Conservation (phyloP, 2,329 filamentous ascomycete genomes). For the Curvularia lunata region DNA sequence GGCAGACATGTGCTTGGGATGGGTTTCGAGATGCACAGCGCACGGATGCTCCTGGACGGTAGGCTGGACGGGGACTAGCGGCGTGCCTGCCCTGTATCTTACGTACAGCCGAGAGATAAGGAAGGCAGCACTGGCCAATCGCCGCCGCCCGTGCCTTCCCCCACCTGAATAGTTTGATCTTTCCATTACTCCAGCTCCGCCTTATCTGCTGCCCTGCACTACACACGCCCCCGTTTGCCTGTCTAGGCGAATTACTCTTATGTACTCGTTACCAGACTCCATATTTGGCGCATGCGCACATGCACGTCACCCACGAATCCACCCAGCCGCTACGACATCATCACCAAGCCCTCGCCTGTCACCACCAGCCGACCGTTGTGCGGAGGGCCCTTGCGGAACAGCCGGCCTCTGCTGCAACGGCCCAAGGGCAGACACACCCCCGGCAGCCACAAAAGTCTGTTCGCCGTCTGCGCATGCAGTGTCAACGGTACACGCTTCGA, state of each 20-base stretch:
- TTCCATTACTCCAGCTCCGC: constrained; percentile 21
- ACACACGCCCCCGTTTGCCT: constrained; percentile 10
- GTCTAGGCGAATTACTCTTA: constrained; percentile 43
- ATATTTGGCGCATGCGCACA: constrained; percentile 27
- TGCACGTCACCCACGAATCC: constrained; percentile 35
- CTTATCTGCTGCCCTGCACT: constrained; percentile 25
- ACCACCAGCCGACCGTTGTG: constrained; percentile 13
- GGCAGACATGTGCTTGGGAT: constrained; percentile 42
- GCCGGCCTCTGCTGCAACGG: not conserved
- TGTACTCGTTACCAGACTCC: constrained; percentile 39
- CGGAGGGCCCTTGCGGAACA: constrained; percentile 3
- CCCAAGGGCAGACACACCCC: not conserved
- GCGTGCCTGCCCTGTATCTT: constrained; percentile 15
- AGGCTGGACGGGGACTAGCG: constrained; percentile 20
- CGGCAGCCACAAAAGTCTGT: not conserved
- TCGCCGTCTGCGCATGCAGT: too few relatives aligned
- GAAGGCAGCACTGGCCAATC: constrained; percentile 30
- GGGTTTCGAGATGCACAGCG: constrained; percentile 17
- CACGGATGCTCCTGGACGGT: constrained; percentile 13
- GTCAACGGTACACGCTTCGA: too few relatives aligned
- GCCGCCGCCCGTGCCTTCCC: constrained; percentile 15
- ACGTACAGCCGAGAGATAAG: constrained; percentile 41
- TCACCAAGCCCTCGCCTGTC: constrained; percentile 19
- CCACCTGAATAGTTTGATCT: constrained; percentile 29
- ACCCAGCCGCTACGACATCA: constrained; percentile 22